Conservation (phyloP, 2,329 filamentous ascomycete species). For the Ceratocystis ficicola region DNA sequence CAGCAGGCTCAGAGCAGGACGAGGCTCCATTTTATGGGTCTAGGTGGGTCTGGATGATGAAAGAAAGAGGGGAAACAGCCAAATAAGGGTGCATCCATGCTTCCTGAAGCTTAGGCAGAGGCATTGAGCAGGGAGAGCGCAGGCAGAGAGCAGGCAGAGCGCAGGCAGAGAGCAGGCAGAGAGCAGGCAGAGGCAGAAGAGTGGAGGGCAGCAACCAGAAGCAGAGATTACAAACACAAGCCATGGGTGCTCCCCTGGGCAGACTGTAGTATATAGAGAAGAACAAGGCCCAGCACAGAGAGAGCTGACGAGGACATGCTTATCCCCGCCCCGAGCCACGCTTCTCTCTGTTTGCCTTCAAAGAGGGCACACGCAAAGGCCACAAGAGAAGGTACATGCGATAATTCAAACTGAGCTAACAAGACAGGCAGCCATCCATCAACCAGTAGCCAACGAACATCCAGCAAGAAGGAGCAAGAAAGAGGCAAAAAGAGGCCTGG, state of each 20-base stretch:
- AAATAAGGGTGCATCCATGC: constrained; percentile 5
- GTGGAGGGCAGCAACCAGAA: not conserved
- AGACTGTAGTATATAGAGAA: not conserved
- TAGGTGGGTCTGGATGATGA: not conserved
- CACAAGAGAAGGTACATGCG: too few relatives aligned
- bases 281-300: not conserved
- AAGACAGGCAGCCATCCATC: too few relatives aligned
- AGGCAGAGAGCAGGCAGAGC: not conserved
- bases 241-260: too few relatives aligned
- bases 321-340: not conserved
- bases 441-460: too few relatives aligned
- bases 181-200: not conserved
- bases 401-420: too few relatives aligned
- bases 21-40: not conserved
- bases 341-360: not conserved
- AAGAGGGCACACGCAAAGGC: not conserved
- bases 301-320: too few relatives aligned
- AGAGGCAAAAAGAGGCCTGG: not conserved
- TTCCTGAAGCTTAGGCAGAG: not conserved
- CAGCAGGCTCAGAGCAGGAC: not conserved
- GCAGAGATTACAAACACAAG: not conserved
- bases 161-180: not conserved
- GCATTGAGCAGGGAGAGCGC: not conserved
- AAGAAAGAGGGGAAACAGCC: not conserved
- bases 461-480: not conserved